Percentiles rank a stretch among this genome's conserved stretches.
These are phyloP conservation scores for Ceratocystis diversiconidia DNA, from an alignment of 2,329 filamentous ascomycete species.

Conservation along the genomic window DNA sequence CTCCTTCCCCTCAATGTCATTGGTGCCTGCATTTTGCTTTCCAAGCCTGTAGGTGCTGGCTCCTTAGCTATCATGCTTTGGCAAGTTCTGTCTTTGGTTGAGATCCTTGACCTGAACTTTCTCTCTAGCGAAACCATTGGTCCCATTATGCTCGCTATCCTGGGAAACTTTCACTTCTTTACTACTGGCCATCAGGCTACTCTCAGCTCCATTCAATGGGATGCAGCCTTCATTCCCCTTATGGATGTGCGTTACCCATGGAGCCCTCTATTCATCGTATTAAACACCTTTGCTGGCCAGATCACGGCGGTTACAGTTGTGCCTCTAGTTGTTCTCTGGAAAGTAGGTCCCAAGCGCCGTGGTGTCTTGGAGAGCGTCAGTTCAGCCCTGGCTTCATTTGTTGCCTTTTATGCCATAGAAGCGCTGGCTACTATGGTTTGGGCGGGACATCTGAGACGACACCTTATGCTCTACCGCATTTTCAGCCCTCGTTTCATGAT, in stretches of 20 bases:
- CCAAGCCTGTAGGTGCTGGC: slow-evolving; percentile 89
- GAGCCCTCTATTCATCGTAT: slow-evolving; percentile 63
- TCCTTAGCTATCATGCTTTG: slow-evolving; percentile 70
- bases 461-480: slow-evolving; percentile 92
- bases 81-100: slow-evolving; percentile 70
- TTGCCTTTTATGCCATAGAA: slow-evolving; percentile 70
- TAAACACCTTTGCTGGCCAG: slow-evolving; percentile 84
- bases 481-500: slow-evolving; percentile 87
- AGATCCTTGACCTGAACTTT: slow-evolving; percentile 47
- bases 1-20: slow-evolving; percentile 68
- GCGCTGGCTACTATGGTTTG: slow-evolving; percentile 78
- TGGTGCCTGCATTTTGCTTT: slow-evolving; percentile 61
- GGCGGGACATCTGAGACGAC: slow-evolving; percentile 73
- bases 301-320: slow-evolving; percentile 69
- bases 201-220: slow-evolving; percentile 84
- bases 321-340: slow-evolving; percentile 77
- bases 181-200: slow-evolving; percentile 93
- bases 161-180: slow-evolving; percentile 92
- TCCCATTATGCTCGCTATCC: slow-evolving; percentile 68
- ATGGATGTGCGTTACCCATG: slow-evolving; percentile 75
- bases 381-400: slow-evolving; percentile 57
- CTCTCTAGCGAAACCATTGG: slow-evolving; percentile 60
- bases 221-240: slow-evolving; percentile 81
- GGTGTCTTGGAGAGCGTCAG: slow-evolving; percentile 56
- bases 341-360: slow-evolving; percentile 60